These are phyloP conservation scores for Vanrija sp. DNA, from an alignment of 1,284 basidiomycete genomes.

Conservation along the genomic window DNA sequence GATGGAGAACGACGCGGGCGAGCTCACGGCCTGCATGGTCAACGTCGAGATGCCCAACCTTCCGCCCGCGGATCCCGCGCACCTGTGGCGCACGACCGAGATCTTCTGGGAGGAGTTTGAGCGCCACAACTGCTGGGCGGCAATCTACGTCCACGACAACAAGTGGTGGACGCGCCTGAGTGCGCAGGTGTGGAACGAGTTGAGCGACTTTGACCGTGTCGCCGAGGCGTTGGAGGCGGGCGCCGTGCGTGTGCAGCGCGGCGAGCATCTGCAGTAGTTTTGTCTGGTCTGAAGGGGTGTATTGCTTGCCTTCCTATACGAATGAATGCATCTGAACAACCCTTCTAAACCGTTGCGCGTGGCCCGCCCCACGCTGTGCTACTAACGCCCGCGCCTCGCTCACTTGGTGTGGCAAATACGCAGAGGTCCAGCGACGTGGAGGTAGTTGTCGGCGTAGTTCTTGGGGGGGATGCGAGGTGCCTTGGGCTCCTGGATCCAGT, in stretches of 20 bases:
- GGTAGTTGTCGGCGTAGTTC: slow-evolving; percentile 69
- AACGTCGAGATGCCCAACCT: slow-evolving; percentile 47
- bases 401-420: slow-evolving; percentile 92
- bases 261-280: slow-evolving; percentile 4
- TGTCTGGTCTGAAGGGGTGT: too few relatives aligned
- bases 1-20: slow-evolving; percentile 59
- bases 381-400: slow-evolving; percentile 26
- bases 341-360: too few relatives aligned
- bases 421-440: slow-evolving; percentile 75
- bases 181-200: slow-evolving; percentile 65
- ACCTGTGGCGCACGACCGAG: background rate
- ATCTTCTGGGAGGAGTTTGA: too few relatives aligned
- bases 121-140: slow-evolving; percentile 1
- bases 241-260: slow-evolving; percentile 21
- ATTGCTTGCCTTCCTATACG: too few relatives aligned
- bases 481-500: slow-evolving; percentile 62
- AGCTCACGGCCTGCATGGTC: slow-evolving; percentile 69
- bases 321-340: too few relatives aligned
- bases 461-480: slow-evolving; percentile 78
- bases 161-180: slow-evolving; percentile 69
- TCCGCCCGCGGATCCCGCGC: slow-evolving; percentile 22
- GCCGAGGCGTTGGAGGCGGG: slow-evolving; percentile 33
- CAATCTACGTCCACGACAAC: slow-evolving; percentile 55
- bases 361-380: background rate
- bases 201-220: slow-evolving; percentile 44